A percentile compares a stretch with the other conserved stretches of the same genome.
Evolutionary conservation across 176 grass and related monocot genomes (phyloP).

Genomic region (Triticum timopheevii): DNA sequence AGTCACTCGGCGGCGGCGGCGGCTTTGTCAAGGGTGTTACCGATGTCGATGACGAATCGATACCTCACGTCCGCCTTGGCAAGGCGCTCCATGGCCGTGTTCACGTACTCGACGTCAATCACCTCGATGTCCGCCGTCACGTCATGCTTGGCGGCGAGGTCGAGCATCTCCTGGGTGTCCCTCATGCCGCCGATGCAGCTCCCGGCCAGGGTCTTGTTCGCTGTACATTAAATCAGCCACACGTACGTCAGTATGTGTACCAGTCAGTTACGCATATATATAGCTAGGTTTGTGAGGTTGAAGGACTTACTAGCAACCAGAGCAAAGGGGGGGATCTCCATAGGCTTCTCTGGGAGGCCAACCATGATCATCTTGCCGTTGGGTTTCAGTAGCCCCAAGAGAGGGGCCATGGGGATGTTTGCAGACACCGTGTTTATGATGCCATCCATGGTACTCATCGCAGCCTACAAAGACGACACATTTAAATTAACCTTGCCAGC

Average conservation of each 20-base stretch:
- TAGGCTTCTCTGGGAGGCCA: slow-evolving; percentile 44
- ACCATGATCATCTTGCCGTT: slow-evolving; percentile 67
- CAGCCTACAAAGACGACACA: slow-evolving; percentile 17
- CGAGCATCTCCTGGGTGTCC: slow-evolving; percentile 76
- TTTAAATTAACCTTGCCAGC: not conserved
- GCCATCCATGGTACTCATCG: slow-evolving; percentile 50
- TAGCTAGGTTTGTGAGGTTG: not conserved
- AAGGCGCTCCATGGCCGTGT: slow-evolving; percentile 63
- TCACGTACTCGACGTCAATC: slow-evolving; percentile 52
- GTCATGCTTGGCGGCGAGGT: slow-evolving; percentile 55
- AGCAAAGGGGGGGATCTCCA: slow-evolving; percentile 46
- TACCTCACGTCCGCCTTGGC: slow-evolving; percentile 64
- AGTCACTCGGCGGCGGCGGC: not conserved
- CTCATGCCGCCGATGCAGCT: slow-evolving; percentile 61
- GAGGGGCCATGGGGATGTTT: slow-evolving; percentile 28
- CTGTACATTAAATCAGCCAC: slow-evolving; percentile 5
- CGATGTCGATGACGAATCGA: slow-evolving; percentile 82
- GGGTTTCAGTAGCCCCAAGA: slow-evolving; percentile 46
- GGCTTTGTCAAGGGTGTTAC: slow-evolving; percentile 49
- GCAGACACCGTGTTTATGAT: slow-evolving; percentile 68
- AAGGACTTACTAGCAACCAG: slow-evolving; percentile 25
- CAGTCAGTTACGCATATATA: not conserved
- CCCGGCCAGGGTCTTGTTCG: slow-evolving; percentile 47
- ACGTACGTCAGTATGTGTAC: not conserved
- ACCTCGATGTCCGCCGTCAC: slow-evolving; percentile 61